These are phyloP conservation scores for Mycosphaerella sp. DNA, from an alignment of 2,329 filamentous ascomycete species.

Conservation along the genomic window DNA sequence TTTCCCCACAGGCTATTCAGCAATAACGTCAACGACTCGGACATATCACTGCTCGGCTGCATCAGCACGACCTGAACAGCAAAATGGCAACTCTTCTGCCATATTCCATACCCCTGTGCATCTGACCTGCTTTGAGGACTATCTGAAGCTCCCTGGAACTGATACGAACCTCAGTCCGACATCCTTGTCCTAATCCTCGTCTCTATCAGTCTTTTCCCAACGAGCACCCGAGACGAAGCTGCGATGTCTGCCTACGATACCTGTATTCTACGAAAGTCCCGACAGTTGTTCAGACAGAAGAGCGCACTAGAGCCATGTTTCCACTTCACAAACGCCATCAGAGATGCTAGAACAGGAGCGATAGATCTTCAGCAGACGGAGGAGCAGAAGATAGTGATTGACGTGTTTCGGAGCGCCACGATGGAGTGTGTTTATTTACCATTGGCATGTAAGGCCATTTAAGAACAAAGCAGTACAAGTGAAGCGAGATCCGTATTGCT, in stretches of 20 bases:
- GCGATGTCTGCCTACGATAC: slow-evolving; percentile 13
- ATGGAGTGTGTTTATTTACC: no score
- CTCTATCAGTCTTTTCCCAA: slow-evolving; percentile 23
- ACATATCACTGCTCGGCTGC: not conserved
- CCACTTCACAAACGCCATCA: not conserved
- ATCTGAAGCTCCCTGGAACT: not conserved
- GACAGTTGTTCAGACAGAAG: not conserved
- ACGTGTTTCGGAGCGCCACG: no score
- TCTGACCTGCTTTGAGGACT: not conserved
- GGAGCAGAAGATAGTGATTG: no score
- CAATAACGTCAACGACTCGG: not conserved
- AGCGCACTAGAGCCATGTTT: not conserved
- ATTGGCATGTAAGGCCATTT: no score
- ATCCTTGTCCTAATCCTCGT: slow-evolving; percentile 18
- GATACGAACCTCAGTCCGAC: slow-evolving; percentile 13
- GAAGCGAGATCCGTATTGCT: no score
- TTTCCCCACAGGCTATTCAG: not conserved
- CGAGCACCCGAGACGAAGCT: slow-evolving; percentile 18
- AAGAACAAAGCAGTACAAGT: no score
- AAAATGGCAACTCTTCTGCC: not conserved
- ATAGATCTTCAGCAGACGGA: no score
- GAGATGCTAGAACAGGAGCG: not conserved
- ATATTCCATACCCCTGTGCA: not conserved
- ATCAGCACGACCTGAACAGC: not conserved
- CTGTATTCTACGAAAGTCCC: not conserved